Conservation (phyloP, 345 rosid species). For the Euphorbia peplus region DNA sequence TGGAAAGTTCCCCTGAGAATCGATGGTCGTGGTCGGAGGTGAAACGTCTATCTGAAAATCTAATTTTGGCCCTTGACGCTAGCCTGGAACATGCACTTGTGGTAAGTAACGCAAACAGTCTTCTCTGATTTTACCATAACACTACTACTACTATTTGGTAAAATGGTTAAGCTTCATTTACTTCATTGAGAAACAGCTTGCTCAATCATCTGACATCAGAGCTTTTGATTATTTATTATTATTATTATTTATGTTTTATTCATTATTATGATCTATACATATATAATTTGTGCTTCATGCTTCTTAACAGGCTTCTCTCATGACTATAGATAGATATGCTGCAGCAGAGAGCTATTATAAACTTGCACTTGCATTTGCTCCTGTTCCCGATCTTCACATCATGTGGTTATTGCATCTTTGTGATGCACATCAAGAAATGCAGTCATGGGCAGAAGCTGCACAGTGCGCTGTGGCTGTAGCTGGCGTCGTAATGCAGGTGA, state of each 20-base stretch:
- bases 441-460: slow-evolving; percentile 99
- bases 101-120: slow-evolving; percentile 46
- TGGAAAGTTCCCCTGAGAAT: slow-evolving; percentile 58
- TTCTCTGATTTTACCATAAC: not conserved
- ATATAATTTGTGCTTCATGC: slow-evolving; percentile 5
- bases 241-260: not conserved
- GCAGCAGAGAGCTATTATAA: slow-evolving; percentile 97
- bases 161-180: not conserved
- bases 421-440: slow-evolving; percentile 99
- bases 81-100: slow-evolving; percentile 91
- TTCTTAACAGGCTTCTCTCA: slow-evolving; percentile 58
- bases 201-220: not conserved
- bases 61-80: slow-evolving; percentile 93
- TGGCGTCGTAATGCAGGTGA: slow-evolving; percentile 95
- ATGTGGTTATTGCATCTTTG: slow-evolving; percentile 99
- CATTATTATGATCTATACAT: slow-evolving; percentile 4
- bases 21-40: slow-evolving; percentile 91
- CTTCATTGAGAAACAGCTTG: not conserved
- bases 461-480: slow-evolving; percentile 95
- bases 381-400: slow-evolving; percentile 99
- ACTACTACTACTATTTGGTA: not conserved
- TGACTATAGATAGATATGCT: slow-evolving; percentile 90
- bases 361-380: slow-evolving; percentile 98
- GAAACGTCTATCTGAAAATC: slow-evolving; percentile 70
- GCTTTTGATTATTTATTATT: not conserved